Evolutionary conservation across 2,329 filamentous ascomycete genomes (phyloP).

Genomic region (Cladosporium austrohemisphaericum): DNA sequence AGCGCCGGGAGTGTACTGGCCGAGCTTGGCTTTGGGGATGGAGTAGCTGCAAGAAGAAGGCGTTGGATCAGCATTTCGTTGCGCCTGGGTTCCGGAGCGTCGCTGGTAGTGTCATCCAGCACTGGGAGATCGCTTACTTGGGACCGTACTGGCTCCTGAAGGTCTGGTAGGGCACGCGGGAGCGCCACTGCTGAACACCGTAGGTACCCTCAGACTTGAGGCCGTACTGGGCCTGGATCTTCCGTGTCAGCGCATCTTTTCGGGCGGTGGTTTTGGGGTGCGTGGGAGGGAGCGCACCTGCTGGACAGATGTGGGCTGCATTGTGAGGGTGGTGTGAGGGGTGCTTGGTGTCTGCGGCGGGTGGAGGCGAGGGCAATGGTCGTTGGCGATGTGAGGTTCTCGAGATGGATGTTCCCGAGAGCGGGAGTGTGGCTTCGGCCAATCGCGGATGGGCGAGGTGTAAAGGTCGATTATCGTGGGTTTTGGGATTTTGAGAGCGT

Average conservation of each 20-base stretch:
- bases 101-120: not conserved
- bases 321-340: slow-evolving; percentile 18
- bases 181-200: slow-evolving; percentile 33
- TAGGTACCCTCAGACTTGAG: slow-evolving; percentile 22
- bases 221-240: slow-evolving; percentile 24
- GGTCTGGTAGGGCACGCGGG: slow-evolving; percentile 42
- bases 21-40: slow-evolving; percentile 15
- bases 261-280: not conserved
- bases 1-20: slow-evolving; percentile 4
- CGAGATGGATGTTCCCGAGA: slow-evolving; percentile 1
- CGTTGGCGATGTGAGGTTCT: slow-evolving; percentile 9
- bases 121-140: slow-evolving; percentile 51
- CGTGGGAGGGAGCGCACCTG: slow-evolving; percentile 17
- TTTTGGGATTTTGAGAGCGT: not conserved
- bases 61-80: not conserved
- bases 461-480: not conserved
- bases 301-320: slow-evolving; percentile 31
- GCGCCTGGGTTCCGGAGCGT: not conserved
- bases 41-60: slow-evolving; percentile 3
- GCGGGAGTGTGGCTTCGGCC: slow-evolving; percentile 2
- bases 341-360: not conserved
- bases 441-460: slow-evolving; percentile 6
- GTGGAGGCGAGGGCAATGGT: not conserved
- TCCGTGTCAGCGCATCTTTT: not conserved
- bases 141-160: slow-evolving; percentile 58